These are phyloP conservation scores for Umbilicus rupestris DNA, from an alignment of 164 flowering plant species.

Conservation along the genomic window DNA sequence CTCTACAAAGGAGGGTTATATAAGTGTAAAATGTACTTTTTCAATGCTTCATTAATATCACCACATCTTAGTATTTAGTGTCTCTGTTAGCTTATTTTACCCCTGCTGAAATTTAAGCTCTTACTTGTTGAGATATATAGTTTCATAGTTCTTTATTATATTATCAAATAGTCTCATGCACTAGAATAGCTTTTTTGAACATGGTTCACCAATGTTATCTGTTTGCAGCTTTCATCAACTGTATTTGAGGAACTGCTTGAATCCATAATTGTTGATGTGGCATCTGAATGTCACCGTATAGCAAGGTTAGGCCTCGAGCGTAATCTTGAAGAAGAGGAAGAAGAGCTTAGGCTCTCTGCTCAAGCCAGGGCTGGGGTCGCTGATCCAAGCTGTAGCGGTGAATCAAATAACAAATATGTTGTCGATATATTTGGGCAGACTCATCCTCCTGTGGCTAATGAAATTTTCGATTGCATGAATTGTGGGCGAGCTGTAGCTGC, in stretches of 20 bases:
- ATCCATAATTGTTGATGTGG: conserved; percentile 79
- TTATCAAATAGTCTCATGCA: too few relatives aligned
- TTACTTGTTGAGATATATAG: too few relatives aligned
- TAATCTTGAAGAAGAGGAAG: conserved; percentile 68
- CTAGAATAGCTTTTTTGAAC: too few relatives aligned
- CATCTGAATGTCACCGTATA: conserved; percentile 92
- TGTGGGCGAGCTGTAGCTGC: conserved; percentile 81
- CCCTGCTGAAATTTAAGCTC: too few relatives aligned
- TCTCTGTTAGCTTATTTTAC: too few relatives aligned
- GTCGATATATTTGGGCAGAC: conserved; percentile 96
- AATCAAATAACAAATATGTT: conserved; percentile 66
- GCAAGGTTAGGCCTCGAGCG: conserved; percentile 89
- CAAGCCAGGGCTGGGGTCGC: conserved; percentile 75
- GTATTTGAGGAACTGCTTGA: conserved; percentile 64
- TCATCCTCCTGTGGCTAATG: conserved; percentile 83
- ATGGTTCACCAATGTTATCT: background rate
- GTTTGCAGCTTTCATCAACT: conserved; percentile 59
- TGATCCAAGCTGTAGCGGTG: conserved; percentile 66
- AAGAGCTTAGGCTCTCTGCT: conserved; percentile 75
- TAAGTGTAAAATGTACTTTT: too few relatives aligned
- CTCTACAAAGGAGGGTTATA: too few relatives aligned
- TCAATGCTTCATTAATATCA: too few relatives aligned
- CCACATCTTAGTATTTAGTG: too few relatives aligned
- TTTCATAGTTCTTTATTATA: too few relatives aligned
- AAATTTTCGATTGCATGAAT: conserved; percentile 90